phyloP scores from a whole-genome alignment of 805 yeast species.

The Zygosaccharomyces pseudorouxii region DNA sequence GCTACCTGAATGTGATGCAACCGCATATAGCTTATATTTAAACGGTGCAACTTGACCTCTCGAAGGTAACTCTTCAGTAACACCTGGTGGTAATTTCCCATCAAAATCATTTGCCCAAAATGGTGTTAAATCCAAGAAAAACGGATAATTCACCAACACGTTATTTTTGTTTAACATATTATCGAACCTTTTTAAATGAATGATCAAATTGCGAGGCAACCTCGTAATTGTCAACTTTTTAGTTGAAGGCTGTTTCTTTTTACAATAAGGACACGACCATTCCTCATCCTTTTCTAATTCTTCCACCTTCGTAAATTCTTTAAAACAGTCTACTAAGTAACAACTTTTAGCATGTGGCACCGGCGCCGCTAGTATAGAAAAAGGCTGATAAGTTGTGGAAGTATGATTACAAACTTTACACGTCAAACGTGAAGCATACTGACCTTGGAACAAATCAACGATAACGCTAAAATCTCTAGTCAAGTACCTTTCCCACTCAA shows the following conservation, averaged over 20 bases:
- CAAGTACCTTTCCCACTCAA: constrained; percentile 89
- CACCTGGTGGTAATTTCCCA: constrained; percentile 21
- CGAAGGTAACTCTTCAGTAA: constrained; percentile 43
- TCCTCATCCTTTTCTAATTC: constrained; percentile 69
- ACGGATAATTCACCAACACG: constrained; percentile 64
- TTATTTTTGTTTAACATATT: constrained; percentile 46
- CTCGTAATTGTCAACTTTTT: constrained; percentile 71
- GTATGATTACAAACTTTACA: constrained; percentile 71
- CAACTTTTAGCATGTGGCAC: constrained; percentile 49
- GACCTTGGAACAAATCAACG: constrained; percentile 85
- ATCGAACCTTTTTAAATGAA: constrained; percentile 80
- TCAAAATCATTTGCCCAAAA: constrained; percentile 51
- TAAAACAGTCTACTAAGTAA: constrained; percentile 59
- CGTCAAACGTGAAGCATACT: constrained; percentile 69
- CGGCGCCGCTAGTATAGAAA: constrained; percentile 74
- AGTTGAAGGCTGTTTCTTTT: constrained; percentile 54
- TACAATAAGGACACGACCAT: constrained; percentile 82
- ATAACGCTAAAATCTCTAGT: constrained; percentile 73
- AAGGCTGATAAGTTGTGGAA: constrained; percentile 82
- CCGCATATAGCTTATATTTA: constrained; percentile 68
- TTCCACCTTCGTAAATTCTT: constrained; percentile 73
- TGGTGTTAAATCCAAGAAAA: constrained; percentile 55
- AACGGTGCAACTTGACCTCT: constrained; percentile 79
- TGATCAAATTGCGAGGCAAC: constrained; percentile 71
- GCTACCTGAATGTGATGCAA: constrained; percentile 79